Evolutionary conservation across 2,329 filamentous ascomycete genomes (phyloP).

Genomic region (Didymellaceae sp.): DNA sequence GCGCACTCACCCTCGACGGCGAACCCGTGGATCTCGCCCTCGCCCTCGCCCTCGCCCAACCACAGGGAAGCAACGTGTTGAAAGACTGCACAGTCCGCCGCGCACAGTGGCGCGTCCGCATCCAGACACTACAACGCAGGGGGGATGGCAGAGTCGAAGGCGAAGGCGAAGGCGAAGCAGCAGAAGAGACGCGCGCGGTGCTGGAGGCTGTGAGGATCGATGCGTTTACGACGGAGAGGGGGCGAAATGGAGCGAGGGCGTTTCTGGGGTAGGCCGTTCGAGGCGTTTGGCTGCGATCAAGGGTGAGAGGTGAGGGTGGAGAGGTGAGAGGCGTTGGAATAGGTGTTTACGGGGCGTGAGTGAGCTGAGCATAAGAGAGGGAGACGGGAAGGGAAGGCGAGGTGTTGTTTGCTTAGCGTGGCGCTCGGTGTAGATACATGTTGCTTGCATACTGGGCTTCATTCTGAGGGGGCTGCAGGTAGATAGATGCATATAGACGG

Average conservation of each 20-base stretch:
- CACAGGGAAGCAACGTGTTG: background rate
- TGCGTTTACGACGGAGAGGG: background rate
- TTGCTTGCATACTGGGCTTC: too few relatives aligned
- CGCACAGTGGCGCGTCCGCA: constrained; percentile 56
- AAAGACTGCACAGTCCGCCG: constrained; percentile 46
- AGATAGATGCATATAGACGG: too few relatives aligned
- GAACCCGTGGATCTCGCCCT: background rate
- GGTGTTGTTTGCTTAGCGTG: background rate
- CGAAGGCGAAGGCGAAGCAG: background rate
- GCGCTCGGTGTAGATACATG: background rate
- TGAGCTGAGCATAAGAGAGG: too few relatives aligned
- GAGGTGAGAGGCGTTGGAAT: too few relatives aligned
- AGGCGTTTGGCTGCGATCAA: background rate
- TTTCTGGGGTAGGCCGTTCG: too few relatives aligned
- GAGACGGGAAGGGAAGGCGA: too few relatives aligned
- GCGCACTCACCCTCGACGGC: background rate
- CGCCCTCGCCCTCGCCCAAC: background rate
- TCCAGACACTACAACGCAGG: constrained; percentile 59
- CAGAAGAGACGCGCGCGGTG: background rate
- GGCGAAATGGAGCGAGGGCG: background rate
- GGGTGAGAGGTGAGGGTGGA: too few relatives aligned
- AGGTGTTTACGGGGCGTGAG: background rate
- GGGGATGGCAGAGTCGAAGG: too few relatives aligned
- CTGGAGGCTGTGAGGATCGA: background rate
- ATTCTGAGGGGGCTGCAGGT: too few relatives aligned